A percentile compares a stretch with the other conserved stretches of the same genome.
Evolutionary conservation across 192 early-diverging fungal species (phyloP).

Genomic region (Piromyces finnis): DNA sequence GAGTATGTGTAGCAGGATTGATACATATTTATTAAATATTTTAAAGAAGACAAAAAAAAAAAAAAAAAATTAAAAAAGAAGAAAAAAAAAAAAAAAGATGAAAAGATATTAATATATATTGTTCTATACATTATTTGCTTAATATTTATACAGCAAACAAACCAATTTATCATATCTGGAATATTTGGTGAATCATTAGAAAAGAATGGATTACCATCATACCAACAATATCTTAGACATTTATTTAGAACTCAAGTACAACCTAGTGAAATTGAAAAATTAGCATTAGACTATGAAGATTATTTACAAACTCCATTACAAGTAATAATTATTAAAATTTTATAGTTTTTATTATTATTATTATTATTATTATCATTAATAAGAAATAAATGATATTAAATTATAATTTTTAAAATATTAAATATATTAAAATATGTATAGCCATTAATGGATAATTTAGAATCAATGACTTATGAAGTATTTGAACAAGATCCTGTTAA

Average conservation of each 20-base stretch:
- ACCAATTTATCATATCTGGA: slow-evolving; percentile 16
- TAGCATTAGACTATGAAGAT: slow-evolving; percentile 77
- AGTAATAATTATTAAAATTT: not conserved
- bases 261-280: slow-evolving; percentile 40
- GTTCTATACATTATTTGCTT: too few species aligned
- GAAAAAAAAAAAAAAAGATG: too few species aligned
- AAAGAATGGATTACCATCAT: slow-evolving; percentile 25
- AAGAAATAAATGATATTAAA: too few species aligned
- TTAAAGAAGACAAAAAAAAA: not conserved
- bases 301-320: slow-evolving; percentile 67
- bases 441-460: slow-evolving; percentile 91
- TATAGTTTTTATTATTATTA: too few species aligned
- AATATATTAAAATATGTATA: too few species aligned
- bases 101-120: too few species aligned
- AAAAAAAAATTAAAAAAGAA: not conserved
- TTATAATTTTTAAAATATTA: too few species aligned
- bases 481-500: slow-evolving; percentile 93
- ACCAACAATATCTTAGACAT: slow-evolving; percentile 65
- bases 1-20: not conserved
- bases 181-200: slow-evolving; percentile 7
- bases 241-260: slow-evolving; percentile 43
- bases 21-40: not conserved
- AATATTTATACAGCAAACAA: not conserved
- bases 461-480: slow-evolving; percentile 81
- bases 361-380: too few species aligned